Base-by-base conservation (phyloP, 768 basidiomycete species). In the Agaricus subrufescens region DNA sequence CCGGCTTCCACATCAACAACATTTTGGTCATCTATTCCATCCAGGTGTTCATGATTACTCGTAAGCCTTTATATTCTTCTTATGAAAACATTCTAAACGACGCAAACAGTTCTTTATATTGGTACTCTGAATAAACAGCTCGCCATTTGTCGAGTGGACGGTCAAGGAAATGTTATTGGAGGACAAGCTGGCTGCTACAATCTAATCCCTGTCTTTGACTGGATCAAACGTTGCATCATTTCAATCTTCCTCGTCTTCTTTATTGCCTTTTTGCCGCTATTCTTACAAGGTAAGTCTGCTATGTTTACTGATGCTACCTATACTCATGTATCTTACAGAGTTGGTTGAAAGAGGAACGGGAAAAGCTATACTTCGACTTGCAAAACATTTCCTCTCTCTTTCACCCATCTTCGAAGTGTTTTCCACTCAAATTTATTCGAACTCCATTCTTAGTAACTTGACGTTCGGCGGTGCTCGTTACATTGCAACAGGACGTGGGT, bases 1-100 rank as follows among this genome's bases (percentile, higher is more conserved):
- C 97, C 54, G 97, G 93, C 66, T 99, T 99, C 87, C 97, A 99
- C 70, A 85, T 99, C 78, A 99, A 99, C 81, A 98, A 99, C 69
- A 98, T 98, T 65, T 78, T 99, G 67, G 95, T 99, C 75, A 98
- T 99, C 64, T 88, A 93, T 71, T 98, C 97, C 26, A 93, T 99
- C 52, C 94, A 97, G 69, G 81, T 96, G 54, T 98, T 99, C 80
- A 97, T 98, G 93, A 76, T 98, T 54, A 93, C 93, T 19, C 66
- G 91, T 94, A 66, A 71, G 91, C 85, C 3, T 8, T 38, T 40
- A 52, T 26, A 43, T 58, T 55, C 26, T 11, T 1, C 57, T 54
- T 27, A 34, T 58, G 25, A 58, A 53, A 56, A 27, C 29, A 23
- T 58, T 25, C 54, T 49, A 12, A 40, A 26, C 25, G 4, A 23